phyloP scores from a whole-genome alignment of 495 filamentous ascomycete species.

The Viridothelium virens region DNA sequence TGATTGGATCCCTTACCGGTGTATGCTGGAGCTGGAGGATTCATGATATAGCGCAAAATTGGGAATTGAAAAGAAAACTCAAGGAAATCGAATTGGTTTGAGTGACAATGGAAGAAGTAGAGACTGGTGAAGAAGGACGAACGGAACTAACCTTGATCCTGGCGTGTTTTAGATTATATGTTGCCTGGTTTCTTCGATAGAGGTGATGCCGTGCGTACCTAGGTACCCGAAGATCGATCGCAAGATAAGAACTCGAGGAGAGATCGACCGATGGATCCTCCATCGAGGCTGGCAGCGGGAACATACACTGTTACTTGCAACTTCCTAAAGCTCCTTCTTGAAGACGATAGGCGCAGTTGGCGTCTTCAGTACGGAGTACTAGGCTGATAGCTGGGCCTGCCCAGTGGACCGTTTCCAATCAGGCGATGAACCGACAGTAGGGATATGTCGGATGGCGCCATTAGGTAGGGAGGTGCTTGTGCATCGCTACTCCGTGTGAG shows the following conservation, averaged over 20 bases:
- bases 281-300: too few relatives aligned
- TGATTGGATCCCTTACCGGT: neutral
- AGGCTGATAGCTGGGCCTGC: too few relatives aligned
- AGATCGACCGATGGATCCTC: too few relatives aligned
- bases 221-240: neutral
- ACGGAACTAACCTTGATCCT: neutral
- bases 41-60: neutral
- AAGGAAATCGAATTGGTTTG: neutral
- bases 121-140: neutral
- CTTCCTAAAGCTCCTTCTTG: too few relatives aligned
- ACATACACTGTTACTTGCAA: too few relatives aligned
- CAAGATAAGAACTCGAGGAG: neutral
- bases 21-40: slow-evolving; percentile 3
- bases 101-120: neutral
- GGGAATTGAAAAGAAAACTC: neutral
- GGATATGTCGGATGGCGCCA: too few relatives aligned
- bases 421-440: too few relatives aligned
- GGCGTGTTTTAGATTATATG: neutral
- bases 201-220: neutral
- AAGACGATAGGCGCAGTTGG: too few relatives aligned
- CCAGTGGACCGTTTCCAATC: too few relatives aligned
- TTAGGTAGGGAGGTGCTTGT: too few relatives aligned
- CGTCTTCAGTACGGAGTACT: too few relatives aligned
- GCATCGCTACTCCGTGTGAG: too few relatives aligned
- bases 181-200: neutral